phyloP scores from a whole-genome alignment of 2,329 filamentous ascomycete species.

The Aspergillus pseudoglaucus region DNA sequence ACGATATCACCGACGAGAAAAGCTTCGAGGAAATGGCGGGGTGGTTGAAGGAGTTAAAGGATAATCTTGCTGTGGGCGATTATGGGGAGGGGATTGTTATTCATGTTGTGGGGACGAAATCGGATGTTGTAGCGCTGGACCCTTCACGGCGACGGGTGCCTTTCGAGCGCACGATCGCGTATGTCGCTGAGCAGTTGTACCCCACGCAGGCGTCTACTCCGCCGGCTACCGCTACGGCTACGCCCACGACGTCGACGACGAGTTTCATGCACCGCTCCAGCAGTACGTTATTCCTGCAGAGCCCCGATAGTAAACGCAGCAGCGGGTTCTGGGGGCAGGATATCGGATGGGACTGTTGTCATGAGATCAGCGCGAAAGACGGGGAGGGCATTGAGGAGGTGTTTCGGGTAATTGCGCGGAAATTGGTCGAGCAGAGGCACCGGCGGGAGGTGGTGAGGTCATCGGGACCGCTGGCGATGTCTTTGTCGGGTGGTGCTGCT shows the following conservation, averaged over 20 bases:
- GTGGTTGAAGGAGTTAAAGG: conserved; percentile 79
- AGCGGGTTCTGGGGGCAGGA: conserved; percentile 72
- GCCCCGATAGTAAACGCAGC: conserved; percentile 40
- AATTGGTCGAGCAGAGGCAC: conserved; percentile 66
- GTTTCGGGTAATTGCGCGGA: conserved; percentile 82
- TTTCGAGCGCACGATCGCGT: conserved; percentile 92
- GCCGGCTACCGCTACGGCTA: conserved; percentile 47
- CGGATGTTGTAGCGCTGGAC: conserved; percentile 81
- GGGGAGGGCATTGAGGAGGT: conserved; percentile 96
- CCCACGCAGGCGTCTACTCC: conserved; percentile 63
- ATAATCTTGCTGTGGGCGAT: conserved; percentile 61
- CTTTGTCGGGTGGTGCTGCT: no score
- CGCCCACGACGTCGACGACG: conserved; percentile 7
- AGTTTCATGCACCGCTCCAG: conserved; percentile 12
- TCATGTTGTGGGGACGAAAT: conserved; percentile 92
- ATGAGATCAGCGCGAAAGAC: conserved; percentile 90
- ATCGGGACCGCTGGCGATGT: conserved; percentile 33
- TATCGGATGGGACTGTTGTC: conserved; percentile 92
- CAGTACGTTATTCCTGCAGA: conserved; percentile 18
- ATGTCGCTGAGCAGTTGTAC: conserved; percentile 85
- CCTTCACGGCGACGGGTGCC: conserved; percentile 74
- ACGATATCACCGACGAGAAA: conserved; percentile 79
- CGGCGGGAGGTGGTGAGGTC: conserved; percentile 45
- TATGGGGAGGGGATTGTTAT: conserved; percentile 64
- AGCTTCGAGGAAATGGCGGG: conserved; percentile 89